These are phyloP conservation scores for Mortierella sp. DNA, from an alignment of 371 early-diverging fungal genomes.

Conservation along the genomic window DNA sequence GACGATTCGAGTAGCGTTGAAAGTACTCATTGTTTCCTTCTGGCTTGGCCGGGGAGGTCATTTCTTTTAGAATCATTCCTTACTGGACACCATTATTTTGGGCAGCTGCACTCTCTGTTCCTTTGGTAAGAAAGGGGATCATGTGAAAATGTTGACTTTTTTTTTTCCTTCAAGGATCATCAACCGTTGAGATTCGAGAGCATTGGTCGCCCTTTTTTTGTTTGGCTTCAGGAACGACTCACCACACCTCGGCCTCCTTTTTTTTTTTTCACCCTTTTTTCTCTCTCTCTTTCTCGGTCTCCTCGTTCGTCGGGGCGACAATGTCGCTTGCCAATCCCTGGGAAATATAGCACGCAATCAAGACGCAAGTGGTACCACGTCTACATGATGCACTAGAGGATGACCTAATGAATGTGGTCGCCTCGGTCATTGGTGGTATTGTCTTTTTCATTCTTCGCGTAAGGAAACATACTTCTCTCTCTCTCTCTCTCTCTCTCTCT, in stretches of 20 bases:
- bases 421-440: constrained; percentile 19
- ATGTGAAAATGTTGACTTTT: background rate
- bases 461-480: background rate
- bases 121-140: constrained; percentile 21
- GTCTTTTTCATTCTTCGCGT: constrained; percentile 10
- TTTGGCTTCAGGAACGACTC: background rate
- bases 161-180: background rate
- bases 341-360: constrained; percentile 33
- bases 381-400: constrained; percentile 28
- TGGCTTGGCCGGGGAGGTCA: no score
- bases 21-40: no score
- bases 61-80: constrained; percentile 24
- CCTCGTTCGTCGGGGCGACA: no score
- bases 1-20: no score
- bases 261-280: background rate
- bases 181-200: no score
- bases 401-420: constrained; percentile 37
- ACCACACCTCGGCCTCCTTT: background rate
- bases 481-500: no score
- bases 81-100: constrained; percentile 54
- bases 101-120: constrained; percentile 46
- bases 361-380: constrained; percentile 14
- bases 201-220: background rate
- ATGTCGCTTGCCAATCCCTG: no score
- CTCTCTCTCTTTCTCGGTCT: no score